A percentile compares a stretch with the other conserved stretches of the same genome.
Conservation (phyloP, 495 filamentous ascomycete genomes). For the Penicillium canariense region DNA sequence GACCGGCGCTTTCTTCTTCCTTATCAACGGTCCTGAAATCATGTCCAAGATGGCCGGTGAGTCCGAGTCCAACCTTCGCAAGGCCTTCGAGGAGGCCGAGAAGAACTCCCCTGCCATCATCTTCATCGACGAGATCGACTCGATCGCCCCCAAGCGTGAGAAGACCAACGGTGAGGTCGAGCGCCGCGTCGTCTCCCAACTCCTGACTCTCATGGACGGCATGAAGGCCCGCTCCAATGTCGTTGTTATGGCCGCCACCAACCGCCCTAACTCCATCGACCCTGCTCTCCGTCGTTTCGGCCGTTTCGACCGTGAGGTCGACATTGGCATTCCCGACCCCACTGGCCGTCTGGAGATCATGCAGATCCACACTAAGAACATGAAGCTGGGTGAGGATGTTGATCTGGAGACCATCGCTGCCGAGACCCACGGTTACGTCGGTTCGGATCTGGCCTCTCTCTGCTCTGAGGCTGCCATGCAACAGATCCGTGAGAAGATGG, state of each 20-base stretch:
- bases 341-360: slow-evolving; percentile 98
- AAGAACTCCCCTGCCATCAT: slow-evolving; percentile 99
- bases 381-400: slow-evolving; percentile 97
- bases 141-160: slow-evolving; percentile 98
- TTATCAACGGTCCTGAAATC: slow-evolving; percentile 98
- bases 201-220: slow-evolving; percentile 97
- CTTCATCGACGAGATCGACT: slow-evolving; percentile 99
- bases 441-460: slow-evolving; percentile 97
- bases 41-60: slow-evolving; percentile 99
- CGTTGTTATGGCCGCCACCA: slow-evolving; percentile 98
- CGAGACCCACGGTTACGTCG: slow-evolving; percentile 98
- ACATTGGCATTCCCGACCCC: slow-evolving; percentile 96
- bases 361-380: slow-evolving; percentile 99
- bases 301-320: slow-evolving; percentile 97
- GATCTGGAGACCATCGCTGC: slow-evolving; percentile 95
- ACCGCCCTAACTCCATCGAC: slow-evolving; percentile 95
- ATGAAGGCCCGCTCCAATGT: slow-evolving; percentile 99
- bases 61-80: slow-evolving; percentile 94
- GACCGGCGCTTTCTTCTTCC: slow-evolving; percentile 98
- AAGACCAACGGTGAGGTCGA: slow-evolving; percentile 99
- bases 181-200: slow-evolving; percentile 95
- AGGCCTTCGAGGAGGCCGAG: slow-evolving; percentile 98
- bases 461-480: slow-evolving; percentile 99
- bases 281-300: slow-evolving; percentile 91
- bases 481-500: slow-evolving; percentile 99